phyloP scores from a whole-genome alignment of 108 stramenopile species.

The Skeletonema costatum region DNA sequence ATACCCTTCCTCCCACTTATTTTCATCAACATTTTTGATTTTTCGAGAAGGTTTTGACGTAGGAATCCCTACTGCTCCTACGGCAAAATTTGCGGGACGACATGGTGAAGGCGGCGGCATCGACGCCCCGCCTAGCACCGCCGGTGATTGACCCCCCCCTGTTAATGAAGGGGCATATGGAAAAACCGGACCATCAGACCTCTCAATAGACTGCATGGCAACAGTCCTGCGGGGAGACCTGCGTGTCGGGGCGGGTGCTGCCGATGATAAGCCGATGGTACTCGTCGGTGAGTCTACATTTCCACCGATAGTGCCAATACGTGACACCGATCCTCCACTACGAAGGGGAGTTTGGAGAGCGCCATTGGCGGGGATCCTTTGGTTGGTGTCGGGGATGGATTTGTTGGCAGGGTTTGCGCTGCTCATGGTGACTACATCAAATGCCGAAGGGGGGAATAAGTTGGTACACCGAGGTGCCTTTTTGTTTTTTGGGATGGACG shows the following conservation, averaged over 20 bases:
- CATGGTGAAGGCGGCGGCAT: background rate
- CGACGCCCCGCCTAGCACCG: background rate
- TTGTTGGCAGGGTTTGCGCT: background rate
- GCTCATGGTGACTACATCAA: background rate
- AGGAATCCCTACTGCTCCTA: constrained; percentile 17
- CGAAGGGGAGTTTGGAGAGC: background rate
- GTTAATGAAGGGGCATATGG: background rate
- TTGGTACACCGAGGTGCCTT: background rate
- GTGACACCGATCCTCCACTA: background rate
- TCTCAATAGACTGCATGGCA: background rate
- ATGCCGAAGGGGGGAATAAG: background rate
- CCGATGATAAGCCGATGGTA: background rate
- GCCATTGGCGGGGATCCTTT: background rate
- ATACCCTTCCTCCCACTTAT: constrained; percentile 10
- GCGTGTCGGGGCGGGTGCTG: background rate
- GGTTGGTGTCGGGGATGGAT: background rate
- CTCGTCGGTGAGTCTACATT: background rate
- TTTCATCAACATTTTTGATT: constrained; percentile 2
- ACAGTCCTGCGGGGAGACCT: background rate
- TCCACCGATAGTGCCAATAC: background rate
- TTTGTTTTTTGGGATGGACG: background rate
- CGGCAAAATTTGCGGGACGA: background rate
- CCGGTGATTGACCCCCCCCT: background rate
- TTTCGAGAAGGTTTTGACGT: background rate
- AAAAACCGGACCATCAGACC: background rate